phyloP scores from a whole-genome alignment of 2,329 filamentous ascomycete species.

The Xylaria arbuscula region DNA sequence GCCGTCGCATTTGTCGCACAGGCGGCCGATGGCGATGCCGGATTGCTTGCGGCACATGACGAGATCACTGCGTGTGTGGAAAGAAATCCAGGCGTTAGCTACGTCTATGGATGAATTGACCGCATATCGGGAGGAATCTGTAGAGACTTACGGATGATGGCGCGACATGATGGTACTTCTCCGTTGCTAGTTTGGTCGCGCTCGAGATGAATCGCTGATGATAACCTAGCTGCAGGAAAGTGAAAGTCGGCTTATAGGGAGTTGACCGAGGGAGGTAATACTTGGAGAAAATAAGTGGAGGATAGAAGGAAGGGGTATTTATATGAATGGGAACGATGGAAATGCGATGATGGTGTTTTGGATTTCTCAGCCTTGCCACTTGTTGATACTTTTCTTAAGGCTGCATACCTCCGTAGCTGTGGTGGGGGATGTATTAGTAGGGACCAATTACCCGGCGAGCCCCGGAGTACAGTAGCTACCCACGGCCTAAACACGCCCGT shows the following conservation, averaged over 20 bases:
- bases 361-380: conserved; percentile 61
- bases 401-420: not conserved
- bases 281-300: not conserved
- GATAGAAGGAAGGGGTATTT: conserved; percentile 6
- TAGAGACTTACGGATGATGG: conserved; percentile 53
- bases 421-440: conserved; percentile 6
- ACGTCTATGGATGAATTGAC: not conserved
- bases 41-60: conserved; percentile 99
- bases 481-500: too few relatives aligned
- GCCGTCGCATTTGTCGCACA: conserved; percentile 99
- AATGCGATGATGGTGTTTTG: conserved; percentile 38
- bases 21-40: conserved; percentile 96
- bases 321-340: not conserved
- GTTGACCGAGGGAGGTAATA: not conserved
- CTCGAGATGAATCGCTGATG: not conserved
- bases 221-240: not conserved
- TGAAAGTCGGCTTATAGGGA: not conserved
- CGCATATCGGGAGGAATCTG: conserved; percentile 41
- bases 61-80: conserved; percentile 73
- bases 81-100: conserved; percentile 36
- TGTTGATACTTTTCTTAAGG: conserved; percentile 24
- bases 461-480: not conserved
- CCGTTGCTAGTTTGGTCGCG: not conserved
- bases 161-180: conserved; percentile 46
- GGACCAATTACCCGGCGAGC: too few relatives aligned